Base-by-base conservation (phyloP, 139 green algal genomes). In the Spirogloea muscicola region DNA sequence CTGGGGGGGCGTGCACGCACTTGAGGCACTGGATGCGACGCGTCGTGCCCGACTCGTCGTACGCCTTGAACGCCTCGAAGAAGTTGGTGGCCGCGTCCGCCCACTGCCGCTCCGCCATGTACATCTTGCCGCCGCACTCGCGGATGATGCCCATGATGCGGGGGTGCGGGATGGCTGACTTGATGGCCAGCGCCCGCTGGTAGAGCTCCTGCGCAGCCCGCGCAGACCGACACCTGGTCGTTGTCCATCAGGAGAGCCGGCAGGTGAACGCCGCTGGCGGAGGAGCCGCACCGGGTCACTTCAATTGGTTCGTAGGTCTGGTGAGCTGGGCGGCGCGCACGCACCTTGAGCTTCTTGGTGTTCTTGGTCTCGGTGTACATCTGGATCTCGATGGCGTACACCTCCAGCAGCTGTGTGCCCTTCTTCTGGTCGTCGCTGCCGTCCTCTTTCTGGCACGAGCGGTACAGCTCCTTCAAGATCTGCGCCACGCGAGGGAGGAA, bases 31-130 rank as follows among this genome's bases (percentile, higher is more conserved):
- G 88, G 63, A 96, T 90, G 1, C 94, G 86, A 38, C 91, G 82
- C 6, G 43, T 43, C 5, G 77, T 86, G 52, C 92, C 90, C 0
- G 92, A 94, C 83, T 98, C 94, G 63, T 98, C 94, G 72, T 97
- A 98, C 33, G 77, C 90, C 86, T 98, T 98, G 88, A 98, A 98
- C 0, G 94, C 94, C 87, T 98, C 94, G 77, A 98, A 98, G 77
- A 98, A 98, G 82, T 97, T 94, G 2, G 94, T 98, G 44, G 89
- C 87, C 1, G 94, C 94, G 1, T 95, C 84, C 21, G 72, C 76
- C 92, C 92, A 98, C 34, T 82, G 37, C 48, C 92, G 84, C 82
- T 97, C 91, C 9, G 88, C 82, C 91, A 96, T 96, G 85, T 98
- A 88, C 94, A 98, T 98, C 86, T 98, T 98, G 49, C 94, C 94